Percentiles rank a stretch among this genome's conserved stretches.
These are phyloP conservation scores for Sporothrix brunneoviolacea DNA, from an alignment of 2,329 filamentous ascomycete genomes.

Conservation along the genomic window DNA sequence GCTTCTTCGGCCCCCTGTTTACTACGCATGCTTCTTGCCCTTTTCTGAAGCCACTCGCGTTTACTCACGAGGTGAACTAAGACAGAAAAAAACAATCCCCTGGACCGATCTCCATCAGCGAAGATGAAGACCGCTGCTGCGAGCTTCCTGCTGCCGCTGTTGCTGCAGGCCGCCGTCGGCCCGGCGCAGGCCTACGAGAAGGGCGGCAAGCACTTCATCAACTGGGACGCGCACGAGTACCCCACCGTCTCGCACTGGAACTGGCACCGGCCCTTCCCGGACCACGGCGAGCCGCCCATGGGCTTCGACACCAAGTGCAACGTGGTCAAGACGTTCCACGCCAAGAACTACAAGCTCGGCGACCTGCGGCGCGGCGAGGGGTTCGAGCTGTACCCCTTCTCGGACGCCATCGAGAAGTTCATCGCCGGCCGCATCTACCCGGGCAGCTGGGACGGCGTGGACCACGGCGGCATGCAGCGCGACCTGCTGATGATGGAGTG, in stretches of 20 bases:
- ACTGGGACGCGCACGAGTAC: slow-evolving; percentile 25
- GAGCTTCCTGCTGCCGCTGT: not conserved
- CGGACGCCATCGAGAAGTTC: slow-evolving; percentile 23
- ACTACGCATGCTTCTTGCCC: too few species aligned
- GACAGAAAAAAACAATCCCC: too few species aligned
- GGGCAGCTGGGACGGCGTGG: slow-evolving; percentile 37
- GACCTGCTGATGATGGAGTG: slow-evolving; percentile 34
- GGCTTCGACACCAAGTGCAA: slow-evolving; percentile 26
- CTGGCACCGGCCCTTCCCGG: slow-evolving; percentile 27
- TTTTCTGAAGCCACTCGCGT: not conserved
- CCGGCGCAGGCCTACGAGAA: not conserved
- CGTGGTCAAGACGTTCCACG: slow-evolving; percentile 22
- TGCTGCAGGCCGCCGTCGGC: not conserved
- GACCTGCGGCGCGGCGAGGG: slow-evolving; percentile 19
- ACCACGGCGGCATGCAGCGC: slow-evolving; percentile 32
- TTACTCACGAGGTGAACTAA: too few species aligned
- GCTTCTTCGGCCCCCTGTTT: too few species aligned
- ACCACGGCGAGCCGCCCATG: slow-evolving; percentile 23
- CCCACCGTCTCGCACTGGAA: slow-evolving; percentile 25
- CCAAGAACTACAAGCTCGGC: slow-evolving; percentile 24
- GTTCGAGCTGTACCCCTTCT: slow-evolving; percentile 22
- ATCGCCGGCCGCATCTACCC: slow-evolving; percentile 26
- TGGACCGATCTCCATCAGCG: too few species aligned
- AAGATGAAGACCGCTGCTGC: not conserved
- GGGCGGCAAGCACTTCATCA: slow-evolving; percentile 18